A percentile compares a stretch with the other conserved stretches of the same genome.
Conservation (phyloP, 1,284 basidiomycete genomes). For the Fomitopsis schrenkii region DNA sequence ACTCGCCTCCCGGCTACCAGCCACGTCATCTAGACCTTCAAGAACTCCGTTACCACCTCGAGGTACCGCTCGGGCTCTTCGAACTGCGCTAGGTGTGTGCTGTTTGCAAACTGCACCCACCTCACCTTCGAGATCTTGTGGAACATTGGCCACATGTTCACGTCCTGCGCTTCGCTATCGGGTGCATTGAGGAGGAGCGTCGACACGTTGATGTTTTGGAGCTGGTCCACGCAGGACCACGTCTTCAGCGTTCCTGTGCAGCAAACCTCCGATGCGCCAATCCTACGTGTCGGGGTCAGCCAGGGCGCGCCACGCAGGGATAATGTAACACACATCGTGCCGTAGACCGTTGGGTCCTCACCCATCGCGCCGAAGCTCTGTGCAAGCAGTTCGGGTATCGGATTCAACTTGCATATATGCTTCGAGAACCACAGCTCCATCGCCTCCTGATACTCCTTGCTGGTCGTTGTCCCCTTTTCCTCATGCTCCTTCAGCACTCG, state of each 20-base stretch:
- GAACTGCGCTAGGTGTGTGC: conserved; percentile 25
- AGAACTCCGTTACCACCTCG: conserved; percentile 16
- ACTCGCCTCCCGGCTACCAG: background rate
- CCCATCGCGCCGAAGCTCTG: conserved; percentile 12
- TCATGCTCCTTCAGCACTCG: conserved; percentile 10
- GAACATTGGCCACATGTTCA: conserved; percentile 23
- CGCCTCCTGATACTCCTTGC: conserved; percentile 25
- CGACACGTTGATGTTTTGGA: conserved; percentile 24
- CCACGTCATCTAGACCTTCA: background rate
- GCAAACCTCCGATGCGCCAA: conserved; percentile 17
- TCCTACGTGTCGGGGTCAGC: conserved; percentile 23
- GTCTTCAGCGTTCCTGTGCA: conserved; percentile 16
- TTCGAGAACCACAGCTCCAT: conserved; percentile 19
- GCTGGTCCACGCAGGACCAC: conserved; percentile 25
- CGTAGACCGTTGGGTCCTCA: conserved; percentile 19
- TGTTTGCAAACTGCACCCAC: conserved; percentile 26
- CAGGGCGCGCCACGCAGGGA: too few species aligned
- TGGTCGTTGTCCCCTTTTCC: conserved; percentile 1
- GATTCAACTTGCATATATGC: conserved; percentile 23
- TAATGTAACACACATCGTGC: conserved; percentile 12
- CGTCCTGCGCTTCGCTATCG: conserved; percentile 24
- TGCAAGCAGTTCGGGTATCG: conserved; percentile 16
- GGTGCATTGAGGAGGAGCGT: conserved; percentile 29
- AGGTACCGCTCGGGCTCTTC: conserved; percentile 27
- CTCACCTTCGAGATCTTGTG: conserved; percentile 20